phyloP scores from a whole-genome alignment of 345 rosid genomes.

The Isatis tinctoria region DNA sequence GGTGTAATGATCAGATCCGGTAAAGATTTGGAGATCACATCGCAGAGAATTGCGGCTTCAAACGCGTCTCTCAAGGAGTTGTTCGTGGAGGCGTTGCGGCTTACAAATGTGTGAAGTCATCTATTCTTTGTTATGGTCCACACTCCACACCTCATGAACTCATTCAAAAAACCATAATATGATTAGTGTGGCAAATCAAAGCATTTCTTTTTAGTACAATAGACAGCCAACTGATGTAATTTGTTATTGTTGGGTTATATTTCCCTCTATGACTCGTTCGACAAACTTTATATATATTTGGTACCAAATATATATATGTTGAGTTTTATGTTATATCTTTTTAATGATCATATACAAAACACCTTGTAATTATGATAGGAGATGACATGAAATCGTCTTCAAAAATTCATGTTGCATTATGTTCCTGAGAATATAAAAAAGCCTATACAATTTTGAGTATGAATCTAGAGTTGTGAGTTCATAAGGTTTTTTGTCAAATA shows the following conservation, averaged over 20 bases:
- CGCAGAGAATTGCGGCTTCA: slow-evolving; percentile 84
- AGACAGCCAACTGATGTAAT: background rate
- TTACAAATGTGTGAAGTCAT: slow-evolving; percentile 12
- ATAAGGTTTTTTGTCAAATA: background rate
- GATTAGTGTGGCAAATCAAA: background rate
- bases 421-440: too few species aligned
- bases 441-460: background rate
- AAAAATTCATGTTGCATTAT: background rate
- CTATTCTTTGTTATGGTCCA: slow-evolving; percentile 1
- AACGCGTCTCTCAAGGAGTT: slow-evolving; percentile 67
- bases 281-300: background rate
- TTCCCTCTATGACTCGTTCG: background rate
- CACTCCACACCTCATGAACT: background rate
- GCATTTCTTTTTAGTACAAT: background rate
- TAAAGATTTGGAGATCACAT: slow-evolving; percentile 72
- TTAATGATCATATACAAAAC: background rate
- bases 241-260: background rate
- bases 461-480: background rate
- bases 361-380: background rate
- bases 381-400: too few species aligned
- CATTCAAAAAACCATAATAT: background rate
- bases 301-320: background rate
- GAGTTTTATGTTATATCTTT: background rate
- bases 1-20: slow-evolving; percentile 56
- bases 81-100: slow-evolving; percentile 60